A percentile compares a stretch with the other conserved stretches of the same genome.
These are phyloP conservation scores for Alternaria atra DNA, from an alignment of 2,329 filamentous ascomycete genomes.

Conservation along the genomic window DNA sequence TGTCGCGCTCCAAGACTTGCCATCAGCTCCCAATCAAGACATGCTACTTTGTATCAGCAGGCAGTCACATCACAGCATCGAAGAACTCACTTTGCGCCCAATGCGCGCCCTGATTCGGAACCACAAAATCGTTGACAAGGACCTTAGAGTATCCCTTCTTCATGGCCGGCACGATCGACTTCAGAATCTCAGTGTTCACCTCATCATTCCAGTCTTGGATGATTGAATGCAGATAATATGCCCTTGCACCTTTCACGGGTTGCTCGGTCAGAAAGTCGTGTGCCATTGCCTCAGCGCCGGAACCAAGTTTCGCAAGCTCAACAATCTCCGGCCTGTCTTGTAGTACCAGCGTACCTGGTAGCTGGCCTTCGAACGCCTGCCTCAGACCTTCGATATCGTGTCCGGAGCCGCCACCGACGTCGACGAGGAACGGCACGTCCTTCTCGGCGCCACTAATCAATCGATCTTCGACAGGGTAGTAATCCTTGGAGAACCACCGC, in stretches of 20 bases:
- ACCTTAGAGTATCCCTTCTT: slow-evolving; percentile 40
- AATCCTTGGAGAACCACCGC: slow-evolving; percentile 31
- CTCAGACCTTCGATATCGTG: slow-evolving; percentile 36
- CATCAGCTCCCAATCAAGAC: slow-evolving; percentile 41
- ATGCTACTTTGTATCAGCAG: slow-evolving; percentile 16
- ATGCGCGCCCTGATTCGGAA: slow-evolving; percentile 35
- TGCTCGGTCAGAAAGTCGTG: slow-evolving; percentile 49
- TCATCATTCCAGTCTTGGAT: slow-evolving; percentile 44
- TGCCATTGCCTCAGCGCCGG: slow-evolving; percentile 37
- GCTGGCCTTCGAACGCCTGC: slow-evolving; percentile 21
- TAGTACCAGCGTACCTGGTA: slow-evolving; percentile 32
- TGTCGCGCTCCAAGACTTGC: slow-evolving; percentile 31
- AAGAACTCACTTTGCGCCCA: slow-evolving; percentile 34
- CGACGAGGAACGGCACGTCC: slow-evolving; percentile 30
- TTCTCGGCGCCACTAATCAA: slow-evolving; percentile 27
- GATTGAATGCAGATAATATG: slow-evolving; percentile 41
- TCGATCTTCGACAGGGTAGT: slow-evolving; percentile 37
- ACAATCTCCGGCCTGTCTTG: slow-evolving; percentile 38
- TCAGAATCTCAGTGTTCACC: slow-evolving; percentile 32
- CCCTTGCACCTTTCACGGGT: slow-evolving; percentile 45
- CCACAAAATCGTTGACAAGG: slow-evolving; percentile 38
- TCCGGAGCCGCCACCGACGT: slow-evolving; percentile 35
- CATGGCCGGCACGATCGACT: slow-evolving; percentile 38
- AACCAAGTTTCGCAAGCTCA: slow-evolving; percentile 28
- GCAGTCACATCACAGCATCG: accelerated